Conservation (phyloP, 78 protist genomes). For the Polysphondylium violaceum region DNA sequence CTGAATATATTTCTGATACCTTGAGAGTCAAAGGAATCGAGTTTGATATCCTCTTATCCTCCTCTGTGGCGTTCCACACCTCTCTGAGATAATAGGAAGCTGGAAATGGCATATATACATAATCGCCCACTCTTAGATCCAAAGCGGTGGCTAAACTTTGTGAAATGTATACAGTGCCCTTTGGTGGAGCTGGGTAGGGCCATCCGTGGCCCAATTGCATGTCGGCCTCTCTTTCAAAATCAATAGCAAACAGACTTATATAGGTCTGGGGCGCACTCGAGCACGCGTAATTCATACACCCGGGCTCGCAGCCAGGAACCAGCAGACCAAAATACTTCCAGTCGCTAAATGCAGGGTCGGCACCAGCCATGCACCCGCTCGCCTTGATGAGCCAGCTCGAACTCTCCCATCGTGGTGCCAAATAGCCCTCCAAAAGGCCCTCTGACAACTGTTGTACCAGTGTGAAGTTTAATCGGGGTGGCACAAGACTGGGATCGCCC, state of each 20-base stretch:
- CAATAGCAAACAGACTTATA: conserved; percentile 13
- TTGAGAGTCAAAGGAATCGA: neutral
- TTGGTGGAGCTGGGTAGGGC: neutral
- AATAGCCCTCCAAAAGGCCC: too few relatives aligned
- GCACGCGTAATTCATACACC: conserved; percentile 1
- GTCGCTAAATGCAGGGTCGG: neutral
- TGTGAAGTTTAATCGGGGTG: conserved; percentile 52
- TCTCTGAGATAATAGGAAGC: neutral
- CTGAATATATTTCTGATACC: neutral
- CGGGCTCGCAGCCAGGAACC: neutral
- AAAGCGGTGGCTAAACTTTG: neutral
- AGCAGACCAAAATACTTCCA: neutral
- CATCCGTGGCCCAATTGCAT: conserved; percentile 67
- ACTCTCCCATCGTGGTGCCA: conserved; percentile 18
- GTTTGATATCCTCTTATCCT: neutral
- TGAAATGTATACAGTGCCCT: conserved; percentile 23
- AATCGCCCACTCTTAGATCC: neutral
- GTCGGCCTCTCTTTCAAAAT: conserved; percentile 23
- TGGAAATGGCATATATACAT: neutral
- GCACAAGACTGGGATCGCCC: neutral
- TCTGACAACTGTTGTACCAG: neutral
- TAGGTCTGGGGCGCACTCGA: neutral
- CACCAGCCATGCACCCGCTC: conserved; percentile 2
- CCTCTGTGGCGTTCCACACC: neutral
- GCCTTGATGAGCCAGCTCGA: neutral